Evolutionary conservation across 176 grass and related monocot genomes (phyloP).

Genomic region (Carex myosuroides): DNA sequence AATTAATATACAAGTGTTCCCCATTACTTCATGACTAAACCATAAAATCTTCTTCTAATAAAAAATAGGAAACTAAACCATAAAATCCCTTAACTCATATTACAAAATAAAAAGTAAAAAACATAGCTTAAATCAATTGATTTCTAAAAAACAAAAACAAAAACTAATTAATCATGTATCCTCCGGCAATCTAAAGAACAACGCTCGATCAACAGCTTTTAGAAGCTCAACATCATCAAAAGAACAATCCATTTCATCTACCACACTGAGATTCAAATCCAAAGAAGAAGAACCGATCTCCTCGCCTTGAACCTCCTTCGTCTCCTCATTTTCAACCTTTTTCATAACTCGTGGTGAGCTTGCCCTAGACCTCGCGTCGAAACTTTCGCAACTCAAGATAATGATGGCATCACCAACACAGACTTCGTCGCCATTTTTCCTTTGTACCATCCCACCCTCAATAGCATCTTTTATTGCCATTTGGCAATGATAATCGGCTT

Average conservation of each 20-base stretch:
- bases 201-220: constrained; percentile 51
- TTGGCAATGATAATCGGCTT: constrained; percentile 29
- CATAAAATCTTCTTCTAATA: neutral
- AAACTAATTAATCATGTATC: constrained; percentile 23
- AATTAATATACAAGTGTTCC: constrained; percentile 24
- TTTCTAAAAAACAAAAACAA: neutral
- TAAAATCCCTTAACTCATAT: neutral
- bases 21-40: neutral
- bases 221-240: constrained; percentile 40
- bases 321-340: constrained; percentile 20
- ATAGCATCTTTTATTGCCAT: constrained; percentile 62
- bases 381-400: constrained; percentile 63
- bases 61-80: neutral
- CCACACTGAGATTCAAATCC: constrained; percentile 74
- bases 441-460: constrained; percentile 37
- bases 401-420: constrained; percentile 63
- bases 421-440: constrained; percentile 33
- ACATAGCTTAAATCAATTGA: constrained; percentile 1
- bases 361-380: constrained; percentile 38
- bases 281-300: constrained; percentile 28
- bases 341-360: constrained; percentile 35
- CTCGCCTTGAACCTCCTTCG: constrained; percentile 21
- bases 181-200: constrained; percentile 59
- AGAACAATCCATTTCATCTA: constrained; percentile 20
- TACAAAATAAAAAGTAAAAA: neutral